A percentile compares a stretch with the other conserved stretches of the same genome.
Evolutionary conservation across 2,329 filamentous ascomycete genomes (phyloP).

Genomic region (Colletotrichum cordylinicola): DNA sequence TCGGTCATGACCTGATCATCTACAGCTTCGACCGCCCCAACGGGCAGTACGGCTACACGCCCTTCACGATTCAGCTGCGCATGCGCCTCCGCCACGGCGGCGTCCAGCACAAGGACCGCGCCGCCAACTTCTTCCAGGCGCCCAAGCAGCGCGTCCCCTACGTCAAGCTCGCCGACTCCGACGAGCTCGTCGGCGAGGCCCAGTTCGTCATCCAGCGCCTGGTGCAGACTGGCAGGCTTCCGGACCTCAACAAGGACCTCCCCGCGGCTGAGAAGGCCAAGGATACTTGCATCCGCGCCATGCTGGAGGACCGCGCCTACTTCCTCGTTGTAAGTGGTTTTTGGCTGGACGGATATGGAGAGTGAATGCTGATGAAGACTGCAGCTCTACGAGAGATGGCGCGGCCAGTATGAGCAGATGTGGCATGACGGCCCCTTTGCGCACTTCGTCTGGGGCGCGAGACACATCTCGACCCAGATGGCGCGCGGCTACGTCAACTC

Average conservation of each 20-base stretch:
- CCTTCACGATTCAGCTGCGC: constrained; percentile 26
- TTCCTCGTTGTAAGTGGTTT: constrained; percentile 23
- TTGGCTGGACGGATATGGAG: background rate
- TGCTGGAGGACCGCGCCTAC: constrained; percentile 26
- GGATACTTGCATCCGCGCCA: constrained; percentile 23
- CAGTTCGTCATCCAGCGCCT: constrained; percentile 24
- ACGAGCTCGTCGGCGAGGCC: constrained; percentile 26
- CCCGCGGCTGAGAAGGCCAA: constrained; percentile 11
- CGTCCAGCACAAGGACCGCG: constrained; percentile 22
- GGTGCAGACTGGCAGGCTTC: constrained; percentile 22
- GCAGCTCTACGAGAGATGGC: constrained; percentile 27
- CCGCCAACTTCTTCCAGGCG: constrained; percentile 20
- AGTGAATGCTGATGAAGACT: background rate
- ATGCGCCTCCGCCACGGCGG: constrained; percentile 25
- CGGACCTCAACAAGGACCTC: constrained; percentile 18
- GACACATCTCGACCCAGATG: constrained; percentile 16
- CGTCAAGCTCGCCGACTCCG: constrained; percentile 23
- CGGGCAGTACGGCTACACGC: constrained; percentile 22
- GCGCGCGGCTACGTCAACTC: constrained; percentile 18
- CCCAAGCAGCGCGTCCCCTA: constrained; percentile 26
- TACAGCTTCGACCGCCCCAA: constrained; percentile 25
- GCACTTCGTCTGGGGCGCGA: constrained; percentile 21
- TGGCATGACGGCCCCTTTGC: constrained; percentile 24
- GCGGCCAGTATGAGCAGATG: constrained; percentile 23
- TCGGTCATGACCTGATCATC: constrained; percentile 20